Base-by-base conservation (phyloP, 805 yeast genomes). In the Saccharomycopsis malanga region DNA sequence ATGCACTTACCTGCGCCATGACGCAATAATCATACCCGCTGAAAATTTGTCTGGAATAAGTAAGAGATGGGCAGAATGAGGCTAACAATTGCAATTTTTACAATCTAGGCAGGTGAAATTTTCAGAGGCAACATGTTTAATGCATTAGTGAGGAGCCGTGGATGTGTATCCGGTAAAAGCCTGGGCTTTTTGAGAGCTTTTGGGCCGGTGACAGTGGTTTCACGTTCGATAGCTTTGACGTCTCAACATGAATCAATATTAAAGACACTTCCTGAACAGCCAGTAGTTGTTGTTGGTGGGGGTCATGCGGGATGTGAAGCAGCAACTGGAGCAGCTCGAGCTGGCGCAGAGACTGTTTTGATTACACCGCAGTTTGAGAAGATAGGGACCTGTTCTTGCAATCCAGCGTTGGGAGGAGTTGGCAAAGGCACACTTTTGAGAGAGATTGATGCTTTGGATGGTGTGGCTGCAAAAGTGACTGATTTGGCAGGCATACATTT, bases 231-330 rank as follows among this genome's bases (percentile, higher is more conserved):
- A 10, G 42, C 58, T 1, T 23, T 72, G 4, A 69, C 67, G 37
- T 49, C 72, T 0, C 76, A 71, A 4, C 56, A 72, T 12, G 54
- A 57, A 34, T 39, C 43, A 2, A 60, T 59, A 20, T 58, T 74
- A 14, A 50, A 56, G 2, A 45, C 49, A 4, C 58, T 67, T 18
- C 63, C 64, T 1, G 51, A 56, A 10, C 69, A 66, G 40, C 91
- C 88, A 0, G 96, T 88, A 0, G 73, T 91, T 1, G 91, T 93
- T 3, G 78, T 93, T 18, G 99, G 99, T 3, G 99, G 95, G 10
- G 99, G 99, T 0, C 99, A 93, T 68, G 98, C 98, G 30, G 99
- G 99, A 10, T 82, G 95, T 56, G 99, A 93, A 64, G 98, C 99
- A 0, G 93, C 96, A 2, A 73, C 96, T 0, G 98, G 91, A 0